Base-by-base conservation (phyloP, 306 rosid species). In the Vachellia pachyceras region DNA sequence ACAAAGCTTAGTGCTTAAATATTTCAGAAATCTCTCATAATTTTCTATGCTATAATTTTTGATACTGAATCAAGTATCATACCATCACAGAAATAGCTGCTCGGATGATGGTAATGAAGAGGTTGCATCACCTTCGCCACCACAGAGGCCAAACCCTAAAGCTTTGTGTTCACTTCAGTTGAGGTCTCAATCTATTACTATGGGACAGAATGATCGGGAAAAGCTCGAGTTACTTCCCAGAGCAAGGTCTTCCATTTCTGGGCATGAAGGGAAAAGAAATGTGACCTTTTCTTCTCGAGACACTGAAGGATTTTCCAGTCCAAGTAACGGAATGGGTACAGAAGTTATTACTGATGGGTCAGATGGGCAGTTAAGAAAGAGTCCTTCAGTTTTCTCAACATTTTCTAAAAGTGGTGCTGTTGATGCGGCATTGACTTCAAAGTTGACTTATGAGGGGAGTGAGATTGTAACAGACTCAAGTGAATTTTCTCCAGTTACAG, bases 111-210 rank as follows among this genome's bases (percentile, higher is more conserved):
- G 79, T 33, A 84, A 73, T 67, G 69, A 68, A 22, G 93, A 85
- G 52, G 73, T 77, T 17, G 77, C 79, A 66, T 55, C 90, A 78
- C 64, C 92, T 78, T 76, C 64, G 46, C 79, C 40, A 15, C 95
- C 49, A 73, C 85, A 80, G 63, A 87, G 80, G 82, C 91, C 88
- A 77, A 86, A 79, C 81, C 55, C 85, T 52, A 84, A 70, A 54
- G 54, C 76, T 54, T 79, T 67, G 66, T 81, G 37, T 67, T 15
- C 78, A 61, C 72, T 39, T 73, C 73, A 41, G 40, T 57, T 84
- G 82, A 89, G 94, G 85, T 88, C 94, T 50, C 90, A 17, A 64
- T 89, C 97, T 37, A n/a, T 69, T 65, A 76, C 87, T 18, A 44
- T 79, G 42, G 82, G 80, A 78, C 86, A 69, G 79, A 82, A 37